A percentile compares a stretch with the other conserved stretches of the same genome.
Conservation (phyloP, 108 stramenopile species). For the Pseudonitzschia multiseries region DNA sequence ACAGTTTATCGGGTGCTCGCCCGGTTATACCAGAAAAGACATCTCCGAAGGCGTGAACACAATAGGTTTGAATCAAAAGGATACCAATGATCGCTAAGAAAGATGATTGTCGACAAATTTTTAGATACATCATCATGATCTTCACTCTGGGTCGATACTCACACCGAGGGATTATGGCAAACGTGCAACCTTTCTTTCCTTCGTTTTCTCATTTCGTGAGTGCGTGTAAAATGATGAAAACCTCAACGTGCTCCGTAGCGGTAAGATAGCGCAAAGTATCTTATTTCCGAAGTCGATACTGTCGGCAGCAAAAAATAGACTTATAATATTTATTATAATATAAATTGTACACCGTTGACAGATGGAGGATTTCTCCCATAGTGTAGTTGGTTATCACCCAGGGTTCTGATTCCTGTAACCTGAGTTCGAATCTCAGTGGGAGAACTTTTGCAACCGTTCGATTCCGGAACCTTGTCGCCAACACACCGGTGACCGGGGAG, state of each 20-base stretch:
- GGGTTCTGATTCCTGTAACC: background rate
- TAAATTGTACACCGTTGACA: no score
- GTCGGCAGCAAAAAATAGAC: no score
- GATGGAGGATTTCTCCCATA: background rate
- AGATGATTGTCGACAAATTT: background rate
- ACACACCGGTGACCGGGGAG: no score
- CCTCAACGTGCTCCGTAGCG: no score
- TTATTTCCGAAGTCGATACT: no score
- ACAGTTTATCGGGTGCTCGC: background rate
- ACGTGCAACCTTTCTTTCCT: no score
- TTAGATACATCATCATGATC: background rate
- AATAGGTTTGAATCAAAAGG: background rate
- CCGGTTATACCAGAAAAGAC: slow-evolving; percentile 1
- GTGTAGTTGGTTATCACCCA: background rate
- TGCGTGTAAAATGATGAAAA: no score
- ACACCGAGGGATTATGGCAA: background rate
- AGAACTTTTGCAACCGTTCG: no score
- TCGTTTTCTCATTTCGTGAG: no score
- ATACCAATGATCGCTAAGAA: background rate
- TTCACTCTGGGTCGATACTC: background rate
- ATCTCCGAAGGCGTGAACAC: background rate
- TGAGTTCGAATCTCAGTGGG: slow-evolving; percentile 3
- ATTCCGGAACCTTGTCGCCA: no score
- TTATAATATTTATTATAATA: no score
- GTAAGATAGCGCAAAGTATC: no score